These are phyloP conservation scores for Sistotremastrum suecicum DNA, from an alignment of 768 basidiomycete genomes.

Conservation along the genomic window DNA sequence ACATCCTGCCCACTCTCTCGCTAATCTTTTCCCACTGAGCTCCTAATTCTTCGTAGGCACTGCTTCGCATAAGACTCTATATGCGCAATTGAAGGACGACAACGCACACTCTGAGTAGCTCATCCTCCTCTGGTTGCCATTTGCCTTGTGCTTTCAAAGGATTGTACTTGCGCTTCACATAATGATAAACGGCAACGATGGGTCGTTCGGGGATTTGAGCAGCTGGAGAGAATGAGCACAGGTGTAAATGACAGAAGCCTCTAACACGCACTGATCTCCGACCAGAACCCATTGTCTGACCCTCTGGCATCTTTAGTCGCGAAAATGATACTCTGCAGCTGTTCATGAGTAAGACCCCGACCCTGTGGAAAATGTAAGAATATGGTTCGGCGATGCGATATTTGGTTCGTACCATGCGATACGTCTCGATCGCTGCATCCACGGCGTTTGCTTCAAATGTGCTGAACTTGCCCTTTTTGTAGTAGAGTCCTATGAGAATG, in stretches of 20 bases:
- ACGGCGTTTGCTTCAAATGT: constrained; percentile 61
- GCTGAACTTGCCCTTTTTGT: constrained; percentile 82
- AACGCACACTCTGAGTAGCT: constrained; percentile 43
- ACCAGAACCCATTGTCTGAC: constrained; percentile 61
- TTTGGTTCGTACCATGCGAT: constrained; percentile 34
- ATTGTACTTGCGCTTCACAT: constrained; percentile 56
- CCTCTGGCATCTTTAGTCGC: constrained; percentile 40
- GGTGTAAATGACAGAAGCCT: neutral
- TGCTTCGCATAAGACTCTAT: constrained; percentile 15
- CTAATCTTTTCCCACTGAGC: constrained; percentile 76
- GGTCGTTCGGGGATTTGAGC: constrained; percentile 59
- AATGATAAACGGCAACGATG: constrained; percentile 74
- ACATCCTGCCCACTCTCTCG: constrained; percentile 54
- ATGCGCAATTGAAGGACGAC: neutral
- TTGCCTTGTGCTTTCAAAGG: constrained; percentile 55
- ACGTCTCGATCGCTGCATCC: constrained; percentile 47
- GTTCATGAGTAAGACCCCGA: constrained; percentile 37
- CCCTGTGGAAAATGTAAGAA: constrained; percentile 19
- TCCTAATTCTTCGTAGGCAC: constrained; percentile 56
- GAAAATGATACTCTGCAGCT: constrained; percentile 53
- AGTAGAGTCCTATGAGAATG: constrained; percentile 48
- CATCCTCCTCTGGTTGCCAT: constrained; percentile 59
- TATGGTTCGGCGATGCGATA: constrained; percentile 1
- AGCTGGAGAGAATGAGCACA: constrained; percentile 27
- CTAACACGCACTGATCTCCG: constrained; percentile 51